A percentile compares a stretch with the other conserved stretches of the same genome.
phyloP scores from a whole-genome alignment of 2,329 filamentous ascomycete genomes.

The Hirsutella rhossiliensis region DNA sequence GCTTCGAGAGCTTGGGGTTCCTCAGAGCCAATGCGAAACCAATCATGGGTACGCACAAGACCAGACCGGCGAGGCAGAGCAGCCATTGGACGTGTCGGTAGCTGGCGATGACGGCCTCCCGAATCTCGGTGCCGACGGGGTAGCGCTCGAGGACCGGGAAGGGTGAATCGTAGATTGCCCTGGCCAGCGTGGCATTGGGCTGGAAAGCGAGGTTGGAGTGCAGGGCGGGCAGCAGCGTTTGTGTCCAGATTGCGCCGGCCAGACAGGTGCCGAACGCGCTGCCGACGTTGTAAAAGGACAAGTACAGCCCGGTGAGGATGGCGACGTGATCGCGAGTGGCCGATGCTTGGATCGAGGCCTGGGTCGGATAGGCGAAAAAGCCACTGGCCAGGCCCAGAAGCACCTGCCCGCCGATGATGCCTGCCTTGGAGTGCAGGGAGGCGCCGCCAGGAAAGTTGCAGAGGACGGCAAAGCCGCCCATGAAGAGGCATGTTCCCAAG shows the following conservation, averaged over 20 bases:
- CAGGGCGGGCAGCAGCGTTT: slow-evolving; percentile 22
- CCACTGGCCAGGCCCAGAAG: slow-evolving; percentile 46
- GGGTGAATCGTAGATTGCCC: slow-evolving; percentile 23
- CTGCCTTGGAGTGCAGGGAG: slow-evolving; percentile 25
- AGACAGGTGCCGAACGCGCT: slow-evolving; percentile 27
- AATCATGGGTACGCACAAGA: slow-evolving; percentile 33
- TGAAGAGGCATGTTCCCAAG: slow-evolving; percentile 40
- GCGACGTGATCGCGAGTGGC: slow-evolving; percentile 24
- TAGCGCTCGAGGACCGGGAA: slow-evolving; percentile 20
- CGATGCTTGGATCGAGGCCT: slow-evolving; percentile 27
- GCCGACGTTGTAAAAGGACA: slow-evolving; percentile 29
- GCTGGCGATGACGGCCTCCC: slow-evolving; percentile 28
- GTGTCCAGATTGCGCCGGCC: slow-evolving; percentile 29
- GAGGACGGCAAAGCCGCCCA: slow-evolving; percentile 42
- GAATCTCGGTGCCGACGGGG: slow-evolving; percentile 29
- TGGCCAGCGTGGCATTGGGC: slow-evolving; percentile 20
- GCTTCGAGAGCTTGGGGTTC: slow-evolving; percentile 31
- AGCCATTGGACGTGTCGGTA: slow-evolving; percentile 32
- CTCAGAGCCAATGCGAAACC: slow-evolving; percentile 27
- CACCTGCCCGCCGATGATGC: slow-evolving; percentile 43
- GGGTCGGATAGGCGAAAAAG: slow-evolving; percentile 35
- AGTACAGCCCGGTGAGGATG: slow-evolving; percentile 24
- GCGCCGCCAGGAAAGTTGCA: slow-evolving; percentile 41
- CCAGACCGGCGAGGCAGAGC: slow-evolving; percentile 32
- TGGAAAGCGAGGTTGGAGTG: slow-evolving; percentile 20